Evolutionary conservation across 768 basidiomycete genomes (phyloP).

Genomic region (Tulasnella sp.): DNA sequence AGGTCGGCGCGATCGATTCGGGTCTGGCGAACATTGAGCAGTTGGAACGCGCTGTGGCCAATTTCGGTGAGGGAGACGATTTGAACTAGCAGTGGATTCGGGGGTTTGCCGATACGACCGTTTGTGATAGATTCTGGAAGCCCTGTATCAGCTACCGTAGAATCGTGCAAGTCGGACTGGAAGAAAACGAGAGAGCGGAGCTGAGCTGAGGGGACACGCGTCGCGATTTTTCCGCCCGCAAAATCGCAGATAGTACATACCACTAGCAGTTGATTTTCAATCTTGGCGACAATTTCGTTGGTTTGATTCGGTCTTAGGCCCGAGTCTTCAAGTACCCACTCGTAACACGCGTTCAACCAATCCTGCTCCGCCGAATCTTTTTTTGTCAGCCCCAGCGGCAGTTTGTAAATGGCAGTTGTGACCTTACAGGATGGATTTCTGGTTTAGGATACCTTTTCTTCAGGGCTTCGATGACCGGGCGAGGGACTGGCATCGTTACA

Average conservation of each 20-base stretch:
- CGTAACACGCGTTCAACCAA: constrained; percentile 68
- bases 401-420: neutral
- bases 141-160: constrained; percentile 66
- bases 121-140: constrained; percentile 46
- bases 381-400: neutral
- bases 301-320: constrained; percentile 48
- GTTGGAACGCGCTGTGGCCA: constrained; percentile 72
- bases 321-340: constrained; percentile 33
- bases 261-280: constrained; percentile 64
- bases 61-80: constrained; percentile 77
- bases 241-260: neutral
- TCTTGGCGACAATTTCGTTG: constrained; percentile 49
- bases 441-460: constrained; percentile 23
- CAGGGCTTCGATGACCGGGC: neutral
- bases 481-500: constrained; percentile 20
- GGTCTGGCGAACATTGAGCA: constrained; percentile 64
- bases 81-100: constrained; percentile 53
- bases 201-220: neutral
- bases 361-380: constrained; percentile 44
- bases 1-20: constrained; percentile 61
- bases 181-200: neutral
- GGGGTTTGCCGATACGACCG: neutral
- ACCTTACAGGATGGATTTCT: constrained; percentile 16
- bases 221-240: neutral
- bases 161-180: constrained; percentile 64